phyloP scores from a whole-genome alignment of 768 basidiomycete genomes.

The Suillus discolor region DNA sequence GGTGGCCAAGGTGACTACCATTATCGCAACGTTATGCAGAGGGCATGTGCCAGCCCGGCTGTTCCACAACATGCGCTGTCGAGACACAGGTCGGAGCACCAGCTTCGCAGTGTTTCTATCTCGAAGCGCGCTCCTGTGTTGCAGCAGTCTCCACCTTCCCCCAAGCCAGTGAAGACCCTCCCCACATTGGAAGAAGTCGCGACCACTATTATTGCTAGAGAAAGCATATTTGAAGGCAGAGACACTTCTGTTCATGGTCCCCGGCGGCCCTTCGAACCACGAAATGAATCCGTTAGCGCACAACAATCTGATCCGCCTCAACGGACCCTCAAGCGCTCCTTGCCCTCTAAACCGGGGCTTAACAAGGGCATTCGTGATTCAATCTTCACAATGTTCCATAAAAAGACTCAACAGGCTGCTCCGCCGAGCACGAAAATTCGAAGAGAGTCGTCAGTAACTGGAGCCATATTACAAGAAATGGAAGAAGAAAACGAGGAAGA shows the following conservation, averaged over 20 bases:
- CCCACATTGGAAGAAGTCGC: conserved; percentile 24
- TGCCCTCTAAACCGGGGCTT: conserved; percentile 9
- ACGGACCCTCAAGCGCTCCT: conserved; percentile 16
- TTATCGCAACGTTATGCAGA: conserved; percentile 25
- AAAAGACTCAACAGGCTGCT: background rate
- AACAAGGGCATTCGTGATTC: conserved; percentile 11
- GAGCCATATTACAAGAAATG: background rate
- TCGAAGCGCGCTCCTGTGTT: background rate
- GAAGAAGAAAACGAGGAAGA: background rate
- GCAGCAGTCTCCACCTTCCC: background rate
- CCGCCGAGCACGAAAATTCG: background rate
- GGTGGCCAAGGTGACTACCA: conserved; percentile 20
- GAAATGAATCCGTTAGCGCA: background rate
- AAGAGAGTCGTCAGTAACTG: background rate
- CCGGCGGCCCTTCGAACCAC: conserved; percentile 10
- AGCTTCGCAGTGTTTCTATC: conserved; percentile 1
- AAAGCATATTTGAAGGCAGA: conserved; percentile 3
- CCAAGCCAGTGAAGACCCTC: conserved; percentile 2
- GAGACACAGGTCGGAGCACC: conserved; percentile 18
- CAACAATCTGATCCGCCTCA: conserved; percentile 11
- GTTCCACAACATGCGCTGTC: conserved; percentile 8
- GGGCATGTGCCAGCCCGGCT: conserved; percentile 14
- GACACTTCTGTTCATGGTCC: background rate
- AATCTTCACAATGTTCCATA: conserved; percentile 13
- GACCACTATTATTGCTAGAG: conserved; percentile 9